Conservation (phyloP, 768 basidiomycete species). For the Lentinula detonsa region DNA sequence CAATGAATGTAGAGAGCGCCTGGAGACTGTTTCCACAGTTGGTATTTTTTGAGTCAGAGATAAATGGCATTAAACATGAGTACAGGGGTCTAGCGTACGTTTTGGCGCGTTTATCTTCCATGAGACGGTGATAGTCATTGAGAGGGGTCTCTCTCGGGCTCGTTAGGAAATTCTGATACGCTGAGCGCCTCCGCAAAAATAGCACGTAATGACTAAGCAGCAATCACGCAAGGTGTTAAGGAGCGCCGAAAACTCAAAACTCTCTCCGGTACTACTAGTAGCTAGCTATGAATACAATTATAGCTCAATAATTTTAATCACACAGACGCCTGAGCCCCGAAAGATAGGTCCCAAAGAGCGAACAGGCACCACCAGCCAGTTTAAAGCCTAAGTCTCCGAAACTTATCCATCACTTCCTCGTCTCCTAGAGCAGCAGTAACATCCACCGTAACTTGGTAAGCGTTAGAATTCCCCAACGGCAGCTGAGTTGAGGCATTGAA, state of each 20-base stretch:
- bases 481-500: neutral
- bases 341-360: too few relatives aligned
- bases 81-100: neutral
- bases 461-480: neutral
- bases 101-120: conserved; percentile 8
- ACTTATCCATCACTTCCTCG: neutral
- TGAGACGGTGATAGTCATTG: conserved; percentile 6
- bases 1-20: conserved; percentile 7
- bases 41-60: neutral
- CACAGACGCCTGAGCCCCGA: too few relatives aligned
- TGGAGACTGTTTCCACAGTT: neutral
- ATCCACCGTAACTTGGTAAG: neutral
- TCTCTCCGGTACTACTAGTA: too few relatives aligned
- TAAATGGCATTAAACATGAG: neutral
- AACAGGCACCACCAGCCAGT: neutral
- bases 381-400: neutral
- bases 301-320: too few relatives aligned
- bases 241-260: neutral
- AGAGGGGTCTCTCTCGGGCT: neutral
- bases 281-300: too few relatives aligned
- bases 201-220: neutral
- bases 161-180: neutral
- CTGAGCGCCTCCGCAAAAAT: neutral
- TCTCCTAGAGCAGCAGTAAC: neutral
- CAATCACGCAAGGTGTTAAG: too few relatives aligned